A percentile compares a stretch with the other conserved stretches of the same genome.
phyloP scores from a whole-genome alignment of 306 rosid genomes.

The Sphenostylis stenocarpa region DNA sequence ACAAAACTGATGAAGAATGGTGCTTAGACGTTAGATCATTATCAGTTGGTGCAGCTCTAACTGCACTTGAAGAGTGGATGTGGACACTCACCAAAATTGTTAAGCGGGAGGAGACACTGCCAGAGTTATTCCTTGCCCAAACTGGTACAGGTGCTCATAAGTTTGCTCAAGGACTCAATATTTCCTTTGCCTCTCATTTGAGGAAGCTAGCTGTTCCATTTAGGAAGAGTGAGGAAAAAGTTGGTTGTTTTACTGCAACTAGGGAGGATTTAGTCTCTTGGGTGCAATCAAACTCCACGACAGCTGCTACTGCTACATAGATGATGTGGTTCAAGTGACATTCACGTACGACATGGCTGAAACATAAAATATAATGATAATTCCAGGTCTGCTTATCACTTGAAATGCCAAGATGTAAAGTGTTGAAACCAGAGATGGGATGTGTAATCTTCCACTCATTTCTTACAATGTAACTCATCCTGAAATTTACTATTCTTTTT shows the following conservation, averaged over 20 bases:
- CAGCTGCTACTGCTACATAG: constrained; percentile 33
- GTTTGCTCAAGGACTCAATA: constrained; percentile 75
- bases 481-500: constrained; percentile 4
- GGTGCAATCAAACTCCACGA: constrained; percentile 58
- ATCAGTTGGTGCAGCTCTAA: constrained; percentile 85
- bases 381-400: constrained; percentile 1
- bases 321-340: constrained; percentile 18
- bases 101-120: constrained; percentile 61
- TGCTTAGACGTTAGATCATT: constrained; percentile 84
- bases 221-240: constrained; percentile 65
- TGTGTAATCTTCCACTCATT: neutral
- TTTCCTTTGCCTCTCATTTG: constrained; percentile 78
- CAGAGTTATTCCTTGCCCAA: constrained; percentile 70
- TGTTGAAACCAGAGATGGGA: constrained; percentile 21
- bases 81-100: constrained; percentile 66
- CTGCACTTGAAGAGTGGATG: constrained; percentile 98
- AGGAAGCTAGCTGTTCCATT: constrained; percentile 79
- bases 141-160: constrained; percentile 80
- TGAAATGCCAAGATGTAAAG: constrained; percentile 4
- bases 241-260: constrained; percentile 71
- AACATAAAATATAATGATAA: neutral
- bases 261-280: constrained; percentile 79
- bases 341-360: neutral
- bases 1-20: constrained; percentile 68
- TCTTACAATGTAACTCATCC: constrained; percentile 28